Base-by-base conservation (phyloP, 2,329 filamentous ascomycete species). In the Xylaria sp. region DNA sequence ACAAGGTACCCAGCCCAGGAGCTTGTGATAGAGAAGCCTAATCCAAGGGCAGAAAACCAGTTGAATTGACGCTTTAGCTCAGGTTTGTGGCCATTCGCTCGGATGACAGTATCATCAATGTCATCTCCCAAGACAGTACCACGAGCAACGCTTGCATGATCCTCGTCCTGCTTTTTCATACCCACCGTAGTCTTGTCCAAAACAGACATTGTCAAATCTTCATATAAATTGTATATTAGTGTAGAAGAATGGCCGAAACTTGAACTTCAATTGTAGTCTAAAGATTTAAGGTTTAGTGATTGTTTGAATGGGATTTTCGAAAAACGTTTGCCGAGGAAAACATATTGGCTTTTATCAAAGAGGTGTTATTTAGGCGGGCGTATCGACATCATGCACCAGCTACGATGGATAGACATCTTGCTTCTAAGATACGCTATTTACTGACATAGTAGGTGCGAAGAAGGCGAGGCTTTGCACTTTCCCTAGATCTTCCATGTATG, bases 1-100 rank as follows among this genome's bases (percentile, higher is more conserved):
- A 45, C 39, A 43, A 60, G 39, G 34, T 60, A 60, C 32, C 57
- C 41, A 48, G 53, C 57, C 57, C 57, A 60, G 20, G 57, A 60
- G 18, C 34, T 60, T 18, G 57, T 60, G 30, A 60, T 60, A 1
- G 57, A 60, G 30, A 60, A 60, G 5, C 41, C 57, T 28, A 60
- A 18, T 12, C 41, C 57, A 15, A 60, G 57, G 12, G 57, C 39
- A 46, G 57, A 45, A 32, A 48, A 28, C 57, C 39, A 48, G 15
- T 32, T 46, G 10, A 60, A 48, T 36, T 60, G 57, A 32, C 57
- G 39, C 32, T 45, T 45, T 9, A 60, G 28, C 20, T 60, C 57
- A 32, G 39, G 9, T 18, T 34, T 36, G 18, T 60, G 57, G 3
- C 57, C 57, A 8, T 60, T 45, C 5, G 57, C 57, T 18, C 57